Percentiles rank a stretch among this genome's conserved stretches.
These are phyloP conservation scores for Aspergillus ostianus DNA, from an alignment of 495 filamentous ascomycete species.

Conservation along the genomic window DNA sequence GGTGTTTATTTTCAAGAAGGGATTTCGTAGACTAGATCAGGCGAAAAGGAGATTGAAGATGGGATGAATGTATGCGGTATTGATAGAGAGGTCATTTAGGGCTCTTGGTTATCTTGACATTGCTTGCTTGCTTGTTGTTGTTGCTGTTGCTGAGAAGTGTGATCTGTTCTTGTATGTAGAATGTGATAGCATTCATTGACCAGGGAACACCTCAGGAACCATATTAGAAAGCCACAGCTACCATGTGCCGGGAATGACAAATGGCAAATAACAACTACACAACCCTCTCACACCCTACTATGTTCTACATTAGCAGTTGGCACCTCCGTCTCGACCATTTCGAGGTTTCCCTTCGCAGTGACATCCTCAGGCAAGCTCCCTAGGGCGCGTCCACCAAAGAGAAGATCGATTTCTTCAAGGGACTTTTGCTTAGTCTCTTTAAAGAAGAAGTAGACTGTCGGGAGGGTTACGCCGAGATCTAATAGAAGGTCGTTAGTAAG, in stretches of 20 bases:
- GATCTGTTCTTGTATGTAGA: no score
- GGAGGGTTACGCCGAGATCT: slow-evolving; percentile 35
- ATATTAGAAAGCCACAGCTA: not conserved
- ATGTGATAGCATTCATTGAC: no score
- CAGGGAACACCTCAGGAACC: no score
- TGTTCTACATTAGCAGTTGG: slow-evolving; percentile 22
- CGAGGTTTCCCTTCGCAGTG: slow-evolving; percentile 16
- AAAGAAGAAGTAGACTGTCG: slow-evolving; percentile 52
- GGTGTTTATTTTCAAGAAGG: no score
- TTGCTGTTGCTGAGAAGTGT: no score
- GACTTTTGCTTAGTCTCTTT: slow-evolving; percentile 55
- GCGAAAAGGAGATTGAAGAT: no score
- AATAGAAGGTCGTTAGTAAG: slow-evolving; percentile 18
- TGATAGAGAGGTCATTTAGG: no score
- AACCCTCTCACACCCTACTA: slow-evolving; percentile 5
- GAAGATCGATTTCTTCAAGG: slow-evolving; percentile 56
- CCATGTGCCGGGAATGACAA: not conserved
- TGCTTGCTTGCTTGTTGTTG: no score
- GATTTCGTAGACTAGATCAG: no score
- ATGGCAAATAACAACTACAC: no score
- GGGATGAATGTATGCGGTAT: no score
- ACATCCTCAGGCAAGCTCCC: slow-evolving; percentile 42
- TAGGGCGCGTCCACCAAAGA: slow-evolving; percentile 50
- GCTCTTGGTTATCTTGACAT: no score
- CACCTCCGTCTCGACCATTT: slow-evolving; percentile 18